Conservation (phyloP, 306 rosid genomes). For the Prunus campanulata region DNA sequence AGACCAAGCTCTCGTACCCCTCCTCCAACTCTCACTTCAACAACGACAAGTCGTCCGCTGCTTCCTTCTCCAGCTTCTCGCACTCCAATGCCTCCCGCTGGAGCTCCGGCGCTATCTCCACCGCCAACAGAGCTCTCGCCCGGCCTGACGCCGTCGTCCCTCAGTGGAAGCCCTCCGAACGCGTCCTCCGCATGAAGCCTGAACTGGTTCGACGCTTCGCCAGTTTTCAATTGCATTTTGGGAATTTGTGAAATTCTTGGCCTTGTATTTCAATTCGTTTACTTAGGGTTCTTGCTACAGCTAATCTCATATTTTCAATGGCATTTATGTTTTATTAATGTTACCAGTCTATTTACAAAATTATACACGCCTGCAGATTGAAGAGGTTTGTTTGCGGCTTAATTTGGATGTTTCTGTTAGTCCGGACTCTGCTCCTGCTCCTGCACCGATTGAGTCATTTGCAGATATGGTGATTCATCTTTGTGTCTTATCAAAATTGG, state of each 20-base stretch:
- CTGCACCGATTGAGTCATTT: conserved; percentile 79
- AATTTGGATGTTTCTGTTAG: conserved; percentile 69
- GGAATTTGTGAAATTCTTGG: background rate
- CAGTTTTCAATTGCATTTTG: background rate
- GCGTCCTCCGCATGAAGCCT: conserved; percentile 72
- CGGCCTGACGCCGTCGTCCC: conserved; percentile 51
- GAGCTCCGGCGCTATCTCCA: conserved; percentile 34
- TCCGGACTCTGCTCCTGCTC: conserved; percentile 56
- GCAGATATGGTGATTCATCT: conserved; percentile 58
- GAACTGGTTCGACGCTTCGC: conserved; percentile 45
- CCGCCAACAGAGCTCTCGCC: conserved; percentile 27
- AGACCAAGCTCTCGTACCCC: conserved; percentile 50
- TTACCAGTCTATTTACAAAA: conserved; percentile 5
- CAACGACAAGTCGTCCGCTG: conserved; percentile 14
- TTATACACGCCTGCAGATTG: conserved; percentile 43
- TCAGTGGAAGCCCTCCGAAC: conserved; percentile 76
- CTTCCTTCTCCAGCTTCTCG: conserved; percentile 22
- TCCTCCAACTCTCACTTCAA: conserved; percentile 28
- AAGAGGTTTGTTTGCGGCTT: conserved; percentile 68
- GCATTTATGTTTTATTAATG: background rate
- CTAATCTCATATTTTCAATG: background rate
- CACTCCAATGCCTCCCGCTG: conserved; percentile 50
- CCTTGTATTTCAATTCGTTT: conserved; percentile 2
- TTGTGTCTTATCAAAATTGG: background rate
- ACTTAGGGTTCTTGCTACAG: conserved; percentile 8